Evolutionary conservation across 768 basidiomycete species (phyloP).

Genomic region (Suillus paluster): DNA sequence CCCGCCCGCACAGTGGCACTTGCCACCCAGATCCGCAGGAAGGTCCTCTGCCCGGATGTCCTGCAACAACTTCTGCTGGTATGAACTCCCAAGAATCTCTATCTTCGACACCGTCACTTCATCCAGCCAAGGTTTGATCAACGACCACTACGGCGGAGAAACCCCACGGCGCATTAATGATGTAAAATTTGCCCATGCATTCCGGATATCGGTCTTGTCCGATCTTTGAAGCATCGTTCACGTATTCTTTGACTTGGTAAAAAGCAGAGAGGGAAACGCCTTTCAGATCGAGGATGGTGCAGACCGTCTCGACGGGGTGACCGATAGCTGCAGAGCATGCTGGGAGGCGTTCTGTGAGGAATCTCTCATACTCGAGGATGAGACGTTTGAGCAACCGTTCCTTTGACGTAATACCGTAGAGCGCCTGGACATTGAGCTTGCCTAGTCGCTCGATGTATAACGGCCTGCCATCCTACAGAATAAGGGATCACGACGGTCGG

Average conservation of each 20-base stretch:
- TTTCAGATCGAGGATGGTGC: constrained; percentile 94
- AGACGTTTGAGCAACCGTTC: constrained; percentile 90
- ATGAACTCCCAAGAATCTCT: constrained; percentile 75
- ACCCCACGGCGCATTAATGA: constrained; percentile 95
- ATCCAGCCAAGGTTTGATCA: constrained; percentile 95
- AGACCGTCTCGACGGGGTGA: constrained; percentile 93
- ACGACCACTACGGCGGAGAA: constrained; percentile 87
- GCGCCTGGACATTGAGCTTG: constrained; percentile 81
- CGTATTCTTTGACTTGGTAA: constrained; percentile 92
- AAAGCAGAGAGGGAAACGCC: constrained; percentile 75
- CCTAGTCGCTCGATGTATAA: constrained; percentile 95
- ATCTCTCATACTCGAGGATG: constrained; percentile 93
- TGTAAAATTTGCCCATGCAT: constrained; percentile 97
- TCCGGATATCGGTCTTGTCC: constrained; percentile 94
- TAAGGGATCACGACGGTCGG: neutral
- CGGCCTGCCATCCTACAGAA: constrained; percentile 84
- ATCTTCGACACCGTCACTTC: constrained; percentile 96
- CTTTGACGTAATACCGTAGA: constrained; percentile 81
- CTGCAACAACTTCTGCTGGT: constrained; percentile 73
- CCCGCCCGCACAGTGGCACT: constrained; percentile 75
- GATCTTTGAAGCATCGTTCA: constrained; percentile 72
- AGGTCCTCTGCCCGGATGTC: constrained; percentile 88
- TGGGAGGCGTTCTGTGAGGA: constrained; percentile 78
- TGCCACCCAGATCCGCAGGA: constrained; percentile 85
- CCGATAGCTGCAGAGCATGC: constrained; percentile 73